A percentile compares a stretch with the other conserved stretches of the same genome.
phyloP scores from a whole-genome alignment of 306 rosid genomes.

The Vigna hirtella region DNA sequence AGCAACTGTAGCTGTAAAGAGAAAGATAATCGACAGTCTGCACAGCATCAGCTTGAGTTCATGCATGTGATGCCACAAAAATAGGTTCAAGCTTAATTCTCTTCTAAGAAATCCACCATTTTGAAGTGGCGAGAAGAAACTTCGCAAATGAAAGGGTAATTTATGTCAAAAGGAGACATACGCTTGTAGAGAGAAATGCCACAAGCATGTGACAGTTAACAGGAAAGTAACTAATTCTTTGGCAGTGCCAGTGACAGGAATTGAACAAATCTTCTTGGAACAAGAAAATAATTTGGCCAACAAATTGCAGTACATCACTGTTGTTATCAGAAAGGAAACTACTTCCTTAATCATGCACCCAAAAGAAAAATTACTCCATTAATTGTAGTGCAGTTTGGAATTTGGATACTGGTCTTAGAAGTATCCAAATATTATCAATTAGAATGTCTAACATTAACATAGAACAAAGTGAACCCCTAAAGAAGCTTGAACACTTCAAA shows the following conservation, averaged over 20 bases:
- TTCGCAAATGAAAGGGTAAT: conserved; percentile 17
- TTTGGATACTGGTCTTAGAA: background rate
- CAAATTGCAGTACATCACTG: background rate
- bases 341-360: conserved; percentile 10
- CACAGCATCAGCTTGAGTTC: conserved; percentile 24
- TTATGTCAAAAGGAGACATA: conserved; percentile 16
- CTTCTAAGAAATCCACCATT: conserved; percentile 7
- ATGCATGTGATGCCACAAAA: conserved; percentile 29
- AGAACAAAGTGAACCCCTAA: background rate
- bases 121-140: conserved; percentile 12
- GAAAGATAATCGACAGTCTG: conserved; percentile 11
- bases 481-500: conserved; percentile 2
- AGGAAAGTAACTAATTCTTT: background rate
- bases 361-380: conserved; percentile 1
- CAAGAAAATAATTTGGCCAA: conserved; percentile 11
- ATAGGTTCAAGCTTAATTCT: conserved; percentile 9
- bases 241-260: conserved; percentile 25
- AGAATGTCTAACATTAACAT: background rate
- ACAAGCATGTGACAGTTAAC: background rate
- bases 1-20: background rate
- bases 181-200: conserved; percentile 15
- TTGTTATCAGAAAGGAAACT: conserved; percentile 23
- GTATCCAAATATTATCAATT: conserved; percentile 7
- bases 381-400: conserved; percentile 18
- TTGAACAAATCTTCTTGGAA: conserved; percentile 25